Base-by-base conservation (phyloP, 1,139 yeast species). In the Kluyveromyces sp. region DNA sequence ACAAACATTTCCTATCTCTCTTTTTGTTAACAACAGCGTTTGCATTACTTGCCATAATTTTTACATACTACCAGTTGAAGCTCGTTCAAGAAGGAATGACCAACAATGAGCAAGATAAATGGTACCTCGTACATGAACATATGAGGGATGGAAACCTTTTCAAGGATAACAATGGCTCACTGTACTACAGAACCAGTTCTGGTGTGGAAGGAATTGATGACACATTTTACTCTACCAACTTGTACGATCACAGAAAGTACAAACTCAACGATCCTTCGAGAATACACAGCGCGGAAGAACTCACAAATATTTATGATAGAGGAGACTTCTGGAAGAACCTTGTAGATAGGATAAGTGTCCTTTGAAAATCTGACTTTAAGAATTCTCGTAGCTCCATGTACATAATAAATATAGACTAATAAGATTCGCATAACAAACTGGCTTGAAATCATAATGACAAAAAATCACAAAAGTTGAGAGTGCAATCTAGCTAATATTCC, bases 31-130 rank as follows among this genome's bases (percentile, higher is more conserved):
- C 88, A 49, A 57, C 68, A 0, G 59, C 78, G 10, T 75, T 87
- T 50, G 66, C 74, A 7, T 60, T 81, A 0, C 69, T 88, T 7
- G 73, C 81, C 7, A 54, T 66, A 0, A 69, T 79, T 41, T 90
- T 90, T 62, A 60, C 81, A 0, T 67, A 63, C 1, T 75, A 84
- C 52, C 96, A 87, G 53, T 37, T 83, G 26, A 66, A 78, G 47
- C 76, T 81, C 57, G 68, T 87, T 2, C 80, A 78, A 54, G 71
- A 81, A 37, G 98, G 98, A 0, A 84, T 84, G 54, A 89, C 97
- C n/a, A 88, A 96, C 2, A 90, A 86, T 60, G 98, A 92, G 65
- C 71, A 81, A 7, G 79, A 74, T 43, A 92, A 92, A 64, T 92
- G 97, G 97, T 79, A 73, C 28, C 81, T 76, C 25, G 72, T 92